Evolutionary conservation across 805 yeast genomes (phyloP).

Genomic region (Saitoella complicata): DNA sequence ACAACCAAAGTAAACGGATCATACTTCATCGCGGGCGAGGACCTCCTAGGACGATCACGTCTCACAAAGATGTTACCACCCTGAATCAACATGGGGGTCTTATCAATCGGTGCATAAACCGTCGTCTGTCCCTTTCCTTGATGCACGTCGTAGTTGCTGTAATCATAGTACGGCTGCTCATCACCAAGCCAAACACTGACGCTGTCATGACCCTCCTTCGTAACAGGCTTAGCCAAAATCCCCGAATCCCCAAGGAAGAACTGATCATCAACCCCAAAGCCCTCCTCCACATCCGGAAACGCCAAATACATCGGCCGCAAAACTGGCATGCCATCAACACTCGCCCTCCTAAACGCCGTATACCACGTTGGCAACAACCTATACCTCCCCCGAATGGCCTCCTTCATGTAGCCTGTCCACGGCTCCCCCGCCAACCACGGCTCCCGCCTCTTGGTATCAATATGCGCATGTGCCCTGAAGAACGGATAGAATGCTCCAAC

Average conservation of each 20-base stretch:
- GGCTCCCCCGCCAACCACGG: slow-evolving; percentile 80
- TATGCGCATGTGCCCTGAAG: slow-evolving; percentile 92
- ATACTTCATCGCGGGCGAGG: slow-evolving; percentile 51
- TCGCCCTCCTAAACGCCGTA: slow-evolving; percentile 56
- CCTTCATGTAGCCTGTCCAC: slow-evolving; percentile 44
- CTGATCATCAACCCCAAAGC: slow-evolving; percentile 60
- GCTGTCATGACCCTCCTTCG: slow-evolving; percentile 31
- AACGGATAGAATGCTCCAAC: slow-evolving; percentile 93
- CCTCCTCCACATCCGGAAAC: slow-evolving; percentile 23
- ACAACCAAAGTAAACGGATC: slow-evolving; percentile 72
- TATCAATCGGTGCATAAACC: slow-evolving; percentile 33
- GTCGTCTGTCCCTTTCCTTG: slow-evolving; percentile 27
- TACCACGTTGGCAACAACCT: slow-evolving; percentile 61
- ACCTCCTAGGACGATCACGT: slow-evolving; percentile 63
- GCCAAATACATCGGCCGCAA: slow-evolving; percentile 21
- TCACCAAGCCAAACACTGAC: slow-evolving; percentile 37
- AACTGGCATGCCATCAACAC: slow-evolving; percentile 49
- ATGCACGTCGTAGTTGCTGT: slow-evolving; percentile 15
- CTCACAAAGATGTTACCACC: slow-evolving; percentile 66
- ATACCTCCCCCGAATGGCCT: slow-evolving; percentile 61
- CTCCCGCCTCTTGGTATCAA: slow-evolving; percentile 81
- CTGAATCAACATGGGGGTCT: slow-evolving; percentile 53
- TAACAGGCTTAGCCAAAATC: slow-evolving; percentile 65
- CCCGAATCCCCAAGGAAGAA: slow-evolving; percentile 63
- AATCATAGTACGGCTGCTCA: slow-evolving; percentile 24